Base-by-base conservation (phyloP, 345 rosid genomes). In the Lumnitzera racemosa region DNA sequence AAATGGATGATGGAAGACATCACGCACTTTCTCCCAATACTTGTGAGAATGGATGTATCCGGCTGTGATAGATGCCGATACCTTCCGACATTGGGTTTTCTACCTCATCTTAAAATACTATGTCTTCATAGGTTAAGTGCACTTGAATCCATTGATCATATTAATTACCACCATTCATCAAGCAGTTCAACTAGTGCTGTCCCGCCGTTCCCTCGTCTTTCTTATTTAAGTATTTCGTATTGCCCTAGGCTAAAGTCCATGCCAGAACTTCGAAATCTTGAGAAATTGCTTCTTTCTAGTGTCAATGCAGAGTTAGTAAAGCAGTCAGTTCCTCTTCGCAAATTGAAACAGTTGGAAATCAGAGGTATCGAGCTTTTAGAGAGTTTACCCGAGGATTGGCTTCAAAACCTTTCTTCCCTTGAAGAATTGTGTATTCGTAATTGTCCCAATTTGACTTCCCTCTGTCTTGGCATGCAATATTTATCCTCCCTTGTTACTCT, bases 351-450 rank as follows among this genome's bases (percentile, higher is more conserved):
- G 23, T 48, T 57, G 29, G 15, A 7, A 17, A 57, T 57, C 16
- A 46, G 29, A 0, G 1, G 46, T 24, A 46, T 57, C 23, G 46
- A 43, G 36, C 13, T 31, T 31, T 14, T 57, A 48, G 27, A 46
- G 20, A 29, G 24, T 57, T 24, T 57, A 17, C 16, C 60, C n/a
- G 47, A 41, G 48, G 36, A 57, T 29, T 57, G 60, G 60, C 60
- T 16, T 15, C 20, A 6, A 15, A 57, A 47, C 54, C 53, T 63
- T 51, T 20, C 24, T n/a, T 47, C 67, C 15, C 59, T 64, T 41
- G 29, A 46, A 55, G 48, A 14, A 16, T 43, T 56, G 12, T 48
- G 8, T 1, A 54, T 63, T 12, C 6, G 2, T 17, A 3, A 46
- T 13, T 63, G 53, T 25, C 51, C 29, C 8, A 24, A 12, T 27